Percentiles rank a stretch among this genome's conserved stretches.
Conservation (phyloP, 768 basidiomycete species). For the Solioccasus polychromus region DNA sequence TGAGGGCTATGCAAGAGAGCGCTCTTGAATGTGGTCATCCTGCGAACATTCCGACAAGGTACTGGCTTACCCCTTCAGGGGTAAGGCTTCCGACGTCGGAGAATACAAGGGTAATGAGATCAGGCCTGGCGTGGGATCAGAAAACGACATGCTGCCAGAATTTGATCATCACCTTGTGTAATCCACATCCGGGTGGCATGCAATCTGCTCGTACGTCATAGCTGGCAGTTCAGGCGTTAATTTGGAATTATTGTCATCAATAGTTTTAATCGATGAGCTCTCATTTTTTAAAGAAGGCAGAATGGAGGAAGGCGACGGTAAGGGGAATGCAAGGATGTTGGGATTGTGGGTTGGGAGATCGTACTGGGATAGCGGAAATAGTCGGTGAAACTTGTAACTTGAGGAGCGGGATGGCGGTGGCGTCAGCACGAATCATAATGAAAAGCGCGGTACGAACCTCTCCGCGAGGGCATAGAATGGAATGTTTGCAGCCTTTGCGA, state of each 20-base stretch:
- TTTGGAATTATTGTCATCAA: constrained; percentile 3
- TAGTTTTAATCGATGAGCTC: constrained; percentile 1
- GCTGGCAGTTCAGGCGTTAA: constrained; percentile 5
- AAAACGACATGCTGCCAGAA: constrained; percentile 10
- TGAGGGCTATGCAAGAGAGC: neutral
- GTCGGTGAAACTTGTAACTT: constrained; percentile 96
- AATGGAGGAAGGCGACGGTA: constrained; percentile 23
- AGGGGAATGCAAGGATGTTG: constrained; percentile 68
- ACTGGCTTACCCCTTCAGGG: constrained; percentile 91
- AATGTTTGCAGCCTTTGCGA: constrained; percentile 91
- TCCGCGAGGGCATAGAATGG: constrained; percentile 96
- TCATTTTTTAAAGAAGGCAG: constrained; percentile 4
- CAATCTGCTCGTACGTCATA: constrained; percentile 83
- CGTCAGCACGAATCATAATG: constrained; percentile 18
- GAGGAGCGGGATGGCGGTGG: constrained; percentile 21
- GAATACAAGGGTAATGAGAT: constrained; percentile 91
- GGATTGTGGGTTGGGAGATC: constrained; percentile 83
- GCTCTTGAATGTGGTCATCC: constrained; percentile 40
- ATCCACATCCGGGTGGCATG: constrained; percentile 84
- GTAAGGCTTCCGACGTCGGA: constrained; percentile 93
- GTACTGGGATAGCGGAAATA: constrained; percentile 91
- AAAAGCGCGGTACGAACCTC: constrained; percentile 49
- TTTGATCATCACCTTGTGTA: constrained; percentile 71
- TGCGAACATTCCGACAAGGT: constrained; percentile 92
- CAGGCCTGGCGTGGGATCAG: constrained; percentile 58